phyloP scores from a whole-genome alignment of 441 rosid species.

The Oxalis stricta region DNA sequence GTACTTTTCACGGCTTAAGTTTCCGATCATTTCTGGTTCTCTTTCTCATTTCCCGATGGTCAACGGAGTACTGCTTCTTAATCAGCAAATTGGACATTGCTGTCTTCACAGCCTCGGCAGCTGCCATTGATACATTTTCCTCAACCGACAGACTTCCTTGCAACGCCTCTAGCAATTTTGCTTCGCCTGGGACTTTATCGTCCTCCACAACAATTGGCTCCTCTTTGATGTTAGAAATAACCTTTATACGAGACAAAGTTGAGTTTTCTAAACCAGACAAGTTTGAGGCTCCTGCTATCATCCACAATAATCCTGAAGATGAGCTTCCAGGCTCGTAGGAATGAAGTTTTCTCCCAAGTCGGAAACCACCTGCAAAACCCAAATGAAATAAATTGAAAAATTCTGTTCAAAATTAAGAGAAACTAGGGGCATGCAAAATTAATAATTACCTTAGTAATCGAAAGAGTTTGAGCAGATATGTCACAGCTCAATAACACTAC shows the following conservation, averaged over 20 bases:
- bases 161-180: slow-evolving; percentile 51
- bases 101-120: slow-evolving; percentile 62
- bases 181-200: slow-evolving; percentile 47
- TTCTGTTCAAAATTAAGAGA: too few relatives aligned
- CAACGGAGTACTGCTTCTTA: slow-evolving; percentile 75
- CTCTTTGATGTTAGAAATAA: slow-evolving; percentile 26
- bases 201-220: slow-evolving; percentile 28
- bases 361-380: slow-evolving; percentile 32
- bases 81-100: slow-evolving; percentile 66
- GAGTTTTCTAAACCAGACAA: slow-evolving; percentile 31
- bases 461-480: slow-evolving; percentile 35
- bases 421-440: too few relatives aligned
- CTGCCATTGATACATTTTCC: slow-evolving; percentile 45
- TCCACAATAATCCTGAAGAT: slow-evolving; percentile 38
- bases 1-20: slow-evolving; percentile 14
- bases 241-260: slow-evolving; percentile 46
- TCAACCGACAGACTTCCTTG: slow-evolving; percentile 55
- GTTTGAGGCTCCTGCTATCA: slow-evolving; percentile 66
- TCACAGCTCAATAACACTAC: slow-evolving; percentile 47
- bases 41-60: slow-evolving; percentile 71
- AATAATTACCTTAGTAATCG: slow-evolving; percentile 55
- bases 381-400: too few relatives aligned
- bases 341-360: slow-evolving; percentile 46
- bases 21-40: slow-evolving; percentile 76
- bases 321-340: slow-evolving; percentile 50